Evolutionary conservation across 2,329 filamentous ascomycete genomes (phyloP).

Genomic region (Elsinoe perseae): DNA sequence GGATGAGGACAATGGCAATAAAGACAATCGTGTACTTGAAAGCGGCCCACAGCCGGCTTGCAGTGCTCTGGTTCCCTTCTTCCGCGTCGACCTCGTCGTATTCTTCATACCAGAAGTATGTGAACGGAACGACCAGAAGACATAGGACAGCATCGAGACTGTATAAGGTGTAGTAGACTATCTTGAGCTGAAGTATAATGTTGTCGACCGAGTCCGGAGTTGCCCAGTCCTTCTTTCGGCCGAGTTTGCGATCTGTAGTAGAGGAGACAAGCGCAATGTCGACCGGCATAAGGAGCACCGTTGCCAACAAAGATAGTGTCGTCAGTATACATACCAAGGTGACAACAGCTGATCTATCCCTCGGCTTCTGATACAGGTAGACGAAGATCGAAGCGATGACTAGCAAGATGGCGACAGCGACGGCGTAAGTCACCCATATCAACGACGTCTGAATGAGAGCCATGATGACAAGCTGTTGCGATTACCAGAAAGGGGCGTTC

Average conservation of each 20-base stretch:
- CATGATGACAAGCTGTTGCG: slow-evolving; percentile 36
- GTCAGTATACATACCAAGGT: slow-evolving; percentile 81
- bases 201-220: slow-evolving; percentile 69
- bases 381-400: slow-evolving; percentile 75
- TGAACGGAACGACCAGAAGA: slow-evolving; percentile 82
- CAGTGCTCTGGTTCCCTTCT: slow-evolving; percentile 63
- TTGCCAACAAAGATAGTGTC: slow-evolving; percentile 79
- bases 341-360: slow-evolving; percentile 75
- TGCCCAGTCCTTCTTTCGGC: slow-evolving; percentile 90
- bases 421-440: slow-evolving; percentile 90
- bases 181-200: slow-evolving; percentile 71
- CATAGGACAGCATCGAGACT: slow-evolving; percentile 86
- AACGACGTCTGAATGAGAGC: slow-evolving; percentile 75
- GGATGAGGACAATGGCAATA: slow-evolving; percentile 65
- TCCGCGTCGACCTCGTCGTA: slow-evolving; percentile 87
- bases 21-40: slow-evolving; percentile 87
- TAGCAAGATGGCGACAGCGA: slow-evolving; percentile 69
- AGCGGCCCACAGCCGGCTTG: slow-evolving; percentile 69
- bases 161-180: slow-evolving; percentile 90
- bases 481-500: neutral
- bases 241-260: slow-evolving; percentile 66
- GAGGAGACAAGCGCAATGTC: slow-evolving; percentile 92
- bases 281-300: slow-evolving; percentile 83
- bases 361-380: slow-evolving; percentile 82
- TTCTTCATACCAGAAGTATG: slow-evolving; percentile 98